Evolutionary conservation across 306 rosid species (phyloP).

Genomic region (Medicago lupulina): DNA sequence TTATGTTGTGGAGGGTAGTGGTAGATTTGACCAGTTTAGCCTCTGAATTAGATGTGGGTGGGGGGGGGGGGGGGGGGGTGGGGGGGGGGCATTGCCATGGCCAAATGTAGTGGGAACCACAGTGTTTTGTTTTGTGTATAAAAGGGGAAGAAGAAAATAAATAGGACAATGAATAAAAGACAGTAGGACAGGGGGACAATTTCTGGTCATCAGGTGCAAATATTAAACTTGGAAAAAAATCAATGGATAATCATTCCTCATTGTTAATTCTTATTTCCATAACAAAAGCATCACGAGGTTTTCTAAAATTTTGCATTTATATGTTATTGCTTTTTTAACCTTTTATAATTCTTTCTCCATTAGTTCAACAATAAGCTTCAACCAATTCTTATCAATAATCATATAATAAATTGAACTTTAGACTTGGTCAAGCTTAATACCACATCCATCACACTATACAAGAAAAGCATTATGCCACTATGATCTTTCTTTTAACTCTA

Average conservation of each 20-base stretch:
- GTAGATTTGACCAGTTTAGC: constrained; percentile 38
- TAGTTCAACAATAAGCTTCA: neutral
- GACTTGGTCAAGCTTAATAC: no score
- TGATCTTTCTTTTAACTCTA: no score
- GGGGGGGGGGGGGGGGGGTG: neutral
- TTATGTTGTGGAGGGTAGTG: constrained; percentile 1
- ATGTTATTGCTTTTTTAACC: neutral
- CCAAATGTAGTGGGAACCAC: constrained; percentile 38
- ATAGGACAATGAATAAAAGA: constrained; percentile 14
- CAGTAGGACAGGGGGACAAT: constrained; percentile 40
- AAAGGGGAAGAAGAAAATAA: neutral
- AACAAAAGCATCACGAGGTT: neutral
- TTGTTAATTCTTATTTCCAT: constrained; percentile 1
- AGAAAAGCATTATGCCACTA: no score
- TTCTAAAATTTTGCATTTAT: neutral
- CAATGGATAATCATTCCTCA: neutral
- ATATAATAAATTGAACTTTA: no score
- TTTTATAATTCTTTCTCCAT: neutral
- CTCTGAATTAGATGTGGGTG: constrained; percentile 24
- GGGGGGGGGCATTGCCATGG: constrained; percentile 17
- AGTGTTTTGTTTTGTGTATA: constrained; percentile 15
- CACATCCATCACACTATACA: no score
- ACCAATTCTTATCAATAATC: no score
- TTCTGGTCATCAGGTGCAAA: constrained; percentile 47
- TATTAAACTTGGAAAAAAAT: neutral